Evolutionary conservation across 805 yeast species (phyloP).

Genomic region (Wickerhamiella bombiphila): DNA sequence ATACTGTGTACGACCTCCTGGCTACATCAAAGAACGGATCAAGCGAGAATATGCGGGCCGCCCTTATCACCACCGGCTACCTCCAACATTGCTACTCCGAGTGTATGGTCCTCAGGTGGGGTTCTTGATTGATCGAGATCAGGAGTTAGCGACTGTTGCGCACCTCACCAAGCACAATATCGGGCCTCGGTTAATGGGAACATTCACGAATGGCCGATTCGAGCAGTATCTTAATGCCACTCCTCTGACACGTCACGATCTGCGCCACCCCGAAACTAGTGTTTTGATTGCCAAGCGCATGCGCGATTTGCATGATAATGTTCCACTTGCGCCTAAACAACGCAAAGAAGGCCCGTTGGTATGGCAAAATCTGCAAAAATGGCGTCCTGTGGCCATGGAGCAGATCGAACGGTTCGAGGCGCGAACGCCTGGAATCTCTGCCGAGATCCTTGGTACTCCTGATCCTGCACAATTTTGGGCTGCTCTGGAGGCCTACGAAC

Average conservation of each 20-base stretch:
- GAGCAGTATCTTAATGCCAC: constrained; percentile 82
- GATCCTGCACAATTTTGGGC: constrained; percentile 30
- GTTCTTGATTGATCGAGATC: constrained; percentile 69
- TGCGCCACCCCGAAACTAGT: constrained; percentile 60
- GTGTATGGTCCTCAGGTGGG: constrained; percentile 83
- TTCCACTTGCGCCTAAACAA: constrained; percentile 48
- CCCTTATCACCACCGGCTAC: constrained; percentile 22
- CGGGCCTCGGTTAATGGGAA: constrained; percentile 81
- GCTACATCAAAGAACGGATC: constrained; percentile 23
- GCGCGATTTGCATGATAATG: constrained; percentile 82
- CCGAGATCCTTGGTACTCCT: constrained; percentile 7
- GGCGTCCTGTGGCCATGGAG: constrained; percentile 41
- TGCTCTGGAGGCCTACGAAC: constrained; percentile 37
- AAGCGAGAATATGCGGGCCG: constrained; percentile 21
- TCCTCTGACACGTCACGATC: constrained; percentile 57
- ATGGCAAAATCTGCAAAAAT: constrained; percentile 57
- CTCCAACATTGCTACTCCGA: constrained; percentile 57
- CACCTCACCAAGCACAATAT: constrained; percentile 64
- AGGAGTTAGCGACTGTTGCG: constrained; percentile 57
- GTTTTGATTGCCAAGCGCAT: constrained; percentile 87
- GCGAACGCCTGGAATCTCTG: constrained; percentile 22
- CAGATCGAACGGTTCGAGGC: constrained; percentile 30
- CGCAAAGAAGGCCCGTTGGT: constrained; percentile 44
- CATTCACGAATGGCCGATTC: constrained; percentile 81
- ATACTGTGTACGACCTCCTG: constrained; percentile 54